Evolutionary conservation across 306 rosid genomes (phyloP).

Genomic region (Castanea mollissima): DNA sequence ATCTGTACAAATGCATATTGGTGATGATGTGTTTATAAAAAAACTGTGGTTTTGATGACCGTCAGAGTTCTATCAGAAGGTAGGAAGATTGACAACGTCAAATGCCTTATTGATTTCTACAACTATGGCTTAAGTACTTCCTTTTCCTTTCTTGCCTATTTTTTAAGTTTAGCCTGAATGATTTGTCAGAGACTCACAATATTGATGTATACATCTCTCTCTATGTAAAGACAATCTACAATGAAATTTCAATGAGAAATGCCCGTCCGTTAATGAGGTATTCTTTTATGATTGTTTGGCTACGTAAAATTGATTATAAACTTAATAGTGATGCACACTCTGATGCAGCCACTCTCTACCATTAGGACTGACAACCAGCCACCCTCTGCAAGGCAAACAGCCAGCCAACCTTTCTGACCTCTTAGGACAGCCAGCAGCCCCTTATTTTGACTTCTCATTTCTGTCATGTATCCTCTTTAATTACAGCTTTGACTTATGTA

Average conservation of each 20-base stretch:
- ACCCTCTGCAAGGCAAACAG: no score
- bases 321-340: neutral
- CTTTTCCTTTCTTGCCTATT: neutral
- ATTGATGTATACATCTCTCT: constrained; percentile 27
- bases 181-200: constrained; percentile 11
- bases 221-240: constrained; percentile 26
- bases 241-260: constrained; percentile 18
- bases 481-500: no score
- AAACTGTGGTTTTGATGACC: constrained; percentile 43
- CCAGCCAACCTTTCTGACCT: no score
- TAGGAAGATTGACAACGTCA: constrained; percentile 29
- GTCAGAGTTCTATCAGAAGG: constrained; percentile 36
- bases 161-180: constrained; percentile 17
- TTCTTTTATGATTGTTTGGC: neutral
- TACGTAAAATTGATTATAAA: neutral
- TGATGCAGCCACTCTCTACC: no score
- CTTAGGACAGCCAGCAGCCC: no score
- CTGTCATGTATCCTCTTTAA: no score
- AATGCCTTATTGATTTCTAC: constrained; percentile 35
- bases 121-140: constrained; percentile 23
- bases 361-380: no score
- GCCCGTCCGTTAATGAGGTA: constrained; percentile 2
- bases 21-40: constrained; percentile 50
- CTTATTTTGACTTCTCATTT: no score
- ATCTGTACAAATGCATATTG: constrained; percentile 47